phyloP scores from a whole-genome alignment of 2,329 filamentous ascomycete species.

The Pseudocercospora ulei region DNA sequence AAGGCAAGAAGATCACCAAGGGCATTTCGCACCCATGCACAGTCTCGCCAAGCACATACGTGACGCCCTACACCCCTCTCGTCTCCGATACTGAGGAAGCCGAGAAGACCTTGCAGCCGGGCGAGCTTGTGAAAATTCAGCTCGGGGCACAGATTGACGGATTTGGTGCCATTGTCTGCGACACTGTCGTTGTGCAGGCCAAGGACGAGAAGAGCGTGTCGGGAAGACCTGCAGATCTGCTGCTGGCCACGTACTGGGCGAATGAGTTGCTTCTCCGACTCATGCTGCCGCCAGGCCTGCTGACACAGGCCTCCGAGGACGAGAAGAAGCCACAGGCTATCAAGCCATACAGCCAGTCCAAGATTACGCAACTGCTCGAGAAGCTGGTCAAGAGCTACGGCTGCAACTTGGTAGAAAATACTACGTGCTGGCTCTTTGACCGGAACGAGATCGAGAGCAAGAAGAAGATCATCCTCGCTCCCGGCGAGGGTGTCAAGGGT shows the following conservation, averaged over 20 bases:
- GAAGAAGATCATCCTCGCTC: conserved; percentile 94
- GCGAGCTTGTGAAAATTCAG: conserved; percentile 92
- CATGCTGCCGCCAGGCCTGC: conserved; percentile 79
- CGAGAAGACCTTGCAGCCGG: conserved; percentile 64
- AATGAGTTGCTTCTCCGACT: conserved; percentile 89
- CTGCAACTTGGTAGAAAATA: conserved; percentile 91
- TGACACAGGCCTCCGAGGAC: conserved; percentile 76
- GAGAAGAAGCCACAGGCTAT: conserved; percentile 79
- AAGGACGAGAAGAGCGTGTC: conserved; percentile 48
- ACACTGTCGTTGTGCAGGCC: conserved; percentile 67
- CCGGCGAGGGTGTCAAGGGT: conserved; percentile 77
- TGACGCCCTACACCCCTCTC: conserved; percentile 94
- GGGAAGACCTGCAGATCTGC: conserved; percentile 72
- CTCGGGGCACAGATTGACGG: conserved; percentile 98
- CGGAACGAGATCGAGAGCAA: conserved; percentile 94
- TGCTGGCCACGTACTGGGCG: conserved; percentile 85
- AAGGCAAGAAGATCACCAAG: conserved; percentile 94
- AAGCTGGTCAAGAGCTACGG: conserved; percentile 87
- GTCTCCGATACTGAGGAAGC: conserved; percentile 80
- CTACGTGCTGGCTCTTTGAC: conserved; percentile 92
- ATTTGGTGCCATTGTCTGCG: conserved; percentile 90
- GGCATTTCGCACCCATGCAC: conserved; percentile 92
- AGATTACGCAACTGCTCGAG: conserved; percentile 80
- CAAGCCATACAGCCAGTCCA: conserved; percentile 73
- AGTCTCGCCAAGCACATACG: conserved; percentile 82